A percentile compares a stretch with the other conserved stretches of the same genome.
phyloP scores from a whole-genome alignment of 257 asterid species.

The Oldenlandia corymbosa region DNA sequence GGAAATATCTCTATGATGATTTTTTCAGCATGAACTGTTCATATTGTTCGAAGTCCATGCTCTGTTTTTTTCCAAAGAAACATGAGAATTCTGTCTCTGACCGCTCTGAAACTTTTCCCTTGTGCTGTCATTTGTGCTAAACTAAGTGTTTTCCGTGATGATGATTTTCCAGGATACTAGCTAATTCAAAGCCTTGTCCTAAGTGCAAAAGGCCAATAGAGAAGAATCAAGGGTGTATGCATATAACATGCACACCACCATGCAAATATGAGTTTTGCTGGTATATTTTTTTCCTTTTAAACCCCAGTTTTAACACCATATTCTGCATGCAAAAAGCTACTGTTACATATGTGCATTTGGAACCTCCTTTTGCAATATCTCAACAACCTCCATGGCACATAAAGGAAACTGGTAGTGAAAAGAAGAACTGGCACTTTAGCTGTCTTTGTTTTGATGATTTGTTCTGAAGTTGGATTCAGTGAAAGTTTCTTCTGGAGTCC shows the following conservation, averaged over 20 bases:
- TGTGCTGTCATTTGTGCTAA: conserved; percentile 1
- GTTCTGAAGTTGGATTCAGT: neutral
- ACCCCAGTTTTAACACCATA: too few species aligned
- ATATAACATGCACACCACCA: conserved; percentile 99
- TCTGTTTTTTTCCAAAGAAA: neutral
- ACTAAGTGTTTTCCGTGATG: conserved; percentile 15
- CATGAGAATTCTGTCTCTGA: neutral
- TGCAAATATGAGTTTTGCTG: conserved; percentile 99
- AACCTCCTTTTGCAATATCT: too few species aligned
- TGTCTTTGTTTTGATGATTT: neutral
- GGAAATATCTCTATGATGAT: neutral
- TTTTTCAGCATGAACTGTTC: neutral
- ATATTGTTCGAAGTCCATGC: neutral
- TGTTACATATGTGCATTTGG: neutral
- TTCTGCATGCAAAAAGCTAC: too few species aligned
- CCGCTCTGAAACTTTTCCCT: neutral
- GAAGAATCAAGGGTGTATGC: conserved; percentile 99
- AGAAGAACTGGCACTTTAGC: neutral
- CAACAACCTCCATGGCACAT: neutral
- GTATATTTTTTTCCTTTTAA: conserved; percentile 15
- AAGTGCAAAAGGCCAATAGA: conserved; percentile 99
- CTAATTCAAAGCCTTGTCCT: conserved; percentile 99
- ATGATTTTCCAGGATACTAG: conserved; percentile 72
- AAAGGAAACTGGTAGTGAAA: neutral
- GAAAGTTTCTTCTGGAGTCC: neutral